Evolutionary conservation across 1,139 yeast species (phyloP), one percentile per base, ranked within the genome.

Genomic region (Pichia sp.): DNA sequence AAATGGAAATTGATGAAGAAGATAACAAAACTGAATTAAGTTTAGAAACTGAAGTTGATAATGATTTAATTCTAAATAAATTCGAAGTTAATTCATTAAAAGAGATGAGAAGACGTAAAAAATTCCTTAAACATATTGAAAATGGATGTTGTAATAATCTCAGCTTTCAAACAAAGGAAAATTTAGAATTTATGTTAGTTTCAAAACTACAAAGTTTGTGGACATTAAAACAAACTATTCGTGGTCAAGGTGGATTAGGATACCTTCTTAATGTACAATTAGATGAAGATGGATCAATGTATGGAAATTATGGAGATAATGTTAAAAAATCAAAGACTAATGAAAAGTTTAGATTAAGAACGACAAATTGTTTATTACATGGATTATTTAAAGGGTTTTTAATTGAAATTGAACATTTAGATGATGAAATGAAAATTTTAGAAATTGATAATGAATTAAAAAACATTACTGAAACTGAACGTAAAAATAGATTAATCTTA

Each of bases 161-260:
- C 18, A 69, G 73, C 6, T 57, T 65, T 0, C 73, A 74, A 3
- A 54, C 72, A 29, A 68, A 68, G 42, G 80, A 74, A 47, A 64
- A 68, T 16, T 72, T 74, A 50, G 80, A 76, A 47, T 51, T 50
- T 40, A 59, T 80, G 41, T 58, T 75, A 0, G 65, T 68, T 21
- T 72, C 74, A 29, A 81, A 82, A 54, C 61, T 85, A 41, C 85
- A 79, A 55, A 76, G 87, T 50, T 60, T 81, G 41, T 86, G 95
- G 95, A 64, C 70, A 1, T 70, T 76, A 41, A 67, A 85, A 45
- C 95, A 85, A 59, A 68, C 76, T n/a, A 71, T 84, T 34, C 74
- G 76, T 49, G 94, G 93, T 3, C 91, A 83, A 48, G 91, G 91
- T 5, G 86, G 86, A 1, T 74, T 74, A 41, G 73, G 76, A 3